These are phyloP conservation scores for Hamigera avellanea DNA, from an alignment of 495 filamentous ascomycete genomes.

Conservation along the genomic window DNA sequence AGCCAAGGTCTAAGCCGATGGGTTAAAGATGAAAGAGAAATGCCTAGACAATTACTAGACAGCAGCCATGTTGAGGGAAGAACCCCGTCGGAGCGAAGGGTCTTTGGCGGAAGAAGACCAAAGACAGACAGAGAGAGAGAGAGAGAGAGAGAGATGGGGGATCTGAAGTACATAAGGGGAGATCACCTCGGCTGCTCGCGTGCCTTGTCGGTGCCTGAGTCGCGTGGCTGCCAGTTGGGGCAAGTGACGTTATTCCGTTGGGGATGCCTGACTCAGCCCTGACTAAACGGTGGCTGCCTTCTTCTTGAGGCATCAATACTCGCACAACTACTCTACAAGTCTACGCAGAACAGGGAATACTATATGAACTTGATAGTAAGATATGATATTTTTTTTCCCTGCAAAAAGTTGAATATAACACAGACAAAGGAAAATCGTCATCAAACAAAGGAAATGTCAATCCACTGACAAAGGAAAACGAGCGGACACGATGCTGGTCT, in stretches of 20 bases:
- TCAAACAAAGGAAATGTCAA: constrained; percentile 6
- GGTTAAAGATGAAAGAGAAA: too few relatives aligned
- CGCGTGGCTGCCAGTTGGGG: constrained; percentile 4
- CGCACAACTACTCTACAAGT: too few relatives aligned
- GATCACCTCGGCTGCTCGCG: constrained; percentile 8
- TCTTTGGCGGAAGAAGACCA: too few relatives aligned
- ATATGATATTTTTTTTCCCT: background rate
- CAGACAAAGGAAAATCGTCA: constrained; percentile 1
- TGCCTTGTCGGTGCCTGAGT: constrained; percentile 10
- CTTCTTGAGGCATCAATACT: constrained; percentile 1
- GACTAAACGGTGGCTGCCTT: constrained; percentile 2
- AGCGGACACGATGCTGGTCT: constrained; percentile 2
- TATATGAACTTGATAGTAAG: too few relatives aligned
- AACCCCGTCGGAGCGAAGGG: too few relatives aligned
- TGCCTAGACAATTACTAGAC: too few relatives aligned
- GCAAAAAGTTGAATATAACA: constrained; percentile 1
- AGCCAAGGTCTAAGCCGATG: too few relatives aligned
- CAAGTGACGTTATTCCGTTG: constrained; percentile 3
- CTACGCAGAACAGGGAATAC: too few relatives aligned
- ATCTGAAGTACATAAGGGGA: background rate
- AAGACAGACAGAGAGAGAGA: constrained; percentile 1
- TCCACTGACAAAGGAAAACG: constrained; percentile 11
- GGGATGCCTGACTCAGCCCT: background rate
- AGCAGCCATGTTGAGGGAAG: too few relatives aligned
- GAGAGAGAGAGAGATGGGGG: constrained; percentile 2